phyloP scores from a whole-genome alignment of 352 stramenopile genomes.

The Pythium diclinum region DNA sequence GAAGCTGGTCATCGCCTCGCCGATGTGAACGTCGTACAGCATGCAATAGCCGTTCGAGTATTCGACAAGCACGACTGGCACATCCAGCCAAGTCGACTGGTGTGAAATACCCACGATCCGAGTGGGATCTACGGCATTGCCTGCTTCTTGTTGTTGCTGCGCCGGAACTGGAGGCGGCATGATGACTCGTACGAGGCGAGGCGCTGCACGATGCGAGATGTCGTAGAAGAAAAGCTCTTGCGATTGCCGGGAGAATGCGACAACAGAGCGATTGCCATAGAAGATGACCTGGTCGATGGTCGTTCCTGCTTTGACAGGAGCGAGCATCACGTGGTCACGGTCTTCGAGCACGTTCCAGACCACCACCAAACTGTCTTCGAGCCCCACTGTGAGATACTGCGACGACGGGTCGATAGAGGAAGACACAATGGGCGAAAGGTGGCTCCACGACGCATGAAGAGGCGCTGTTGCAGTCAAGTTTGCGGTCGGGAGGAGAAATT shows the following conservation, averaged over 20 bases:
- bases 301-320: not conserved
- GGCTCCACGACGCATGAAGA: constrained; percentile 33
- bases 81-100: constrained; percentile 22
- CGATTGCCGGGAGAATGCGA: constrained; percentile 31
- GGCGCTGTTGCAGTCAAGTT: constrained; percentile 17
- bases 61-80: constrained; percentile 39
- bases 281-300: constrained; percentile 1
- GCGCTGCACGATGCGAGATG: constrained; percentile 24
- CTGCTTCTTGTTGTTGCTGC: not conserved
- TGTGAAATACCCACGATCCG: constrained; percentile 26
- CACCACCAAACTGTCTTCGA: constrained; percentile 41
- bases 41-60: constrained; percentile 49
- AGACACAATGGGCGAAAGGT: constrained; percentile 39
- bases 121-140: constrained; percentile 7
- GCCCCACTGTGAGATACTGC: constrained; percentile 43
- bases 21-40: constrained; percentile 45
- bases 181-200: constrained; percentile 35
- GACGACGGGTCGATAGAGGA: constrained; percentile 42
- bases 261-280: constrained; percentile 23
- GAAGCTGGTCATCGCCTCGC: constrained; percentile 42
- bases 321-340: constrained; percentile 30
- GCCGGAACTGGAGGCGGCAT: constrained; percentile 18
- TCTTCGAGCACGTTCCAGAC: constrained; percentile 59
- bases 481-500: constrained; percentile 2
- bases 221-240: constrained; percentile 53